Evolutionary conservation across 2,329 filamentous ascomycete genomes (phyloP).

Genomic region (Ceratocystis alfenasii): DNA sequence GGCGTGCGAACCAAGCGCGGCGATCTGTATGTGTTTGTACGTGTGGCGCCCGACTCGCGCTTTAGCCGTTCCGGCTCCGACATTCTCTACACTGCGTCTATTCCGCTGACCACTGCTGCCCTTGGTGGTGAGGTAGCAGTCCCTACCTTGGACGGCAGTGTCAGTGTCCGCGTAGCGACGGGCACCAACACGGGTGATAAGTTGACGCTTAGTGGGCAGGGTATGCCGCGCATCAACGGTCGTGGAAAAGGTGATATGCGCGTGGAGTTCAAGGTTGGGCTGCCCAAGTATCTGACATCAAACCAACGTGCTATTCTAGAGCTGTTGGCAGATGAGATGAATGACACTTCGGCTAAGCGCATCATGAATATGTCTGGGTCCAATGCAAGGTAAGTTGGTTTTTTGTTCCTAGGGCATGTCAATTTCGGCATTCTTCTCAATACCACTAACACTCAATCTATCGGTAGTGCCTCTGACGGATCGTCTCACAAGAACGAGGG

Average conservation of each 20-base stretch:
- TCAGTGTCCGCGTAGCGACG: conserved; percentile 80
- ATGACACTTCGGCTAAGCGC: conserved; percentile 78
- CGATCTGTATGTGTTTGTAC: conserved; percentile 83
- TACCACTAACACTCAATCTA: background rate
- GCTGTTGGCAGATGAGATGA: conserved; percentile 93
- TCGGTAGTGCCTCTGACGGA: conserved; percentile 7
- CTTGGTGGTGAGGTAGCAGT: conserved; percentile 82
- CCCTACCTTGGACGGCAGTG: conserved; percentile 79
- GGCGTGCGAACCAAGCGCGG: conserved; percentile 54
- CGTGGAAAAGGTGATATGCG: conserved; percentile 68
- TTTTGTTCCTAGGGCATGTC: background rate
- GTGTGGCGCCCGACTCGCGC: conserved; percentile 77
- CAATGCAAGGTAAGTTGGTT: conserved; percentile 34
- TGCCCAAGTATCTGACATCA: conserved; percentile 85
- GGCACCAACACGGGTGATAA: conserved; percentile 88
- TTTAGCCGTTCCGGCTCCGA: conserved; percentile 82
- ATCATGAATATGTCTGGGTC: conserved; percentile 64
- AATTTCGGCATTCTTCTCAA: background rate
- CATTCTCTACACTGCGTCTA: conserved; percentile 79
- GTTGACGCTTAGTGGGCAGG: conserved; percentile 78
- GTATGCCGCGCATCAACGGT: conserved; percentile 74
- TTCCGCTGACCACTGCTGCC: conserved; percentile 85
- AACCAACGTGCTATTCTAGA: conserved; percentile 91
- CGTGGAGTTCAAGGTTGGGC: conserved; percentile 87
- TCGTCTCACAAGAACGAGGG: conserved; percentile 64